Evolutionary conservation across 495 filamentous ascomycete species (phyloP), one percentile per base, ranked within the genome.

Genomic region (Podospora sp.): DNA sequence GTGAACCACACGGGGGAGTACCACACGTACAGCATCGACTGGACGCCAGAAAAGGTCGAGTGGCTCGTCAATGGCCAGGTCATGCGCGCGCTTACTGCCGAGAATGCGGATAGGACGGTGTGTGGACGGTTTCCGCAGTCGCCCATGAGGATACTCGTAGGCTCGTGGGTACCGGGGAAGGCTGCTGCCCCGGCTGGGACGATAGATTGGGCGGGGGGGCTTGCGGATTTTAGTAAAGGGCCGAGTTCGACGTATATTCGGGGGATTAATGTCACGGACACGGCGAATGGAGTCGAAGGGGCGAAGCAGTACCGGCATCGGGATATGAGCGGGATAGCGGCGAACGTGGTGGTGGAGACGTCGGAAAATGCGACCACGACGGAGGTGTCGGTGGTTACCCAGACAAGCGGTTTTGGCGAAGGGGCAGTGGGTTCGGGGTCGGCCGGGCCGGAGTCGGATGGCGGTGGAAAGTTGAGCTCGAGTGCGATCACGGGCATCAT

Each of bases 11-110:
- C 21, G 21, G 22, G 0, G n/a, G 16, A 1, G n/a, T 46, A 40
- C 16, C 59, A 62, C 36, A 49, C 33, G 11, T 62, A 62, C 36
- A 62, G 59, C 59, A 14, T 62, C 7, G 20, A 8, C 2, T 62
- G 59, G 59, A 40, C n/a, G 14, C 33, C 59, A 5, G 35, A n/a
- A 11, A 20, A 8, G 33, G 0, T 62, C 0, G 29, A 62, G 16
- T 62, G 59, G 59, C 6, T 61, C 1, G 11, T 61, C 8, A 33
- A 61, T 24, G 59, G 59, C 18, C 20, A 21, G 1, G 59, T 61
- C 0, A 35, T 46, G 14, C 59, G 59, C 0, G 46, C 59, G 7
- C 0, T 61, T 0, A 8, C 20, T 25, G 29, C 6, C 35, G 35
- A 62, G 21, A 22, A 7, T 0, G 59, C 21, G 1, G 22, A 49